Evolutionary conservation across 768 basidiomycete species (phyloP), one percentile per base, ranked within the genome.

Genomic region (Mycena venus): DNA sequence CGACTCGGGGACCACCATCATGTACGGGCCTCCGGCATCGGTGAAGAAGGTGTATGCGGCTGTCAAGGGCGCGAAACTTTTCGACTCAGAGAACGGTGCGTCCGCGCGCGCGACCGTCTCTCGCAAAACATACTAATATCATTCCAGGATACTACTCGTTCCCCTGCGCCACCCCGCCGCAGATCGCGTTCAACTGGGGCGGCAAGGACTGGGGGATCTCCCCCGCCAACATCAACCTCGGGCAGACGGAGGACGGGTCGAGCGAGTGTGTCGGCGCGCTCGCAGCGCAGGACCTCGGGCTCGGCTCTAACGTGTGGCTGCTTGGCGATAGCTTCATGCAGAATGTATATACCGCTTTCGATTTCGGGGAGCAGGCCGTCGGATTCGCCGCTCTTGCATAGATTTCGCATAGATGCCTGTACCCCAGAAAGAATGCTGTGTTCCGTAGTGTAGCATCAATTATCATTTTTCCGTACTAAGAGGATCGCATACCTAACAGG

Each of bases 231-330:
- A 80, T 82, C 63, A 89, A 90, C 17, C 67, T 90, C n/a, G 79
- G 90, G 17, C 40, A 15, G 74, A 72, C 77, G 44, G 85, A 83
- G 68, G 71, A 89, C 64, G 91, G 90, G 19, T 82, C 85, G 51
- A 90, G 55, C 27, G 31, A 49, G 12, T 82, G 93, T 78, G 79
- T 86, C 0, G 90, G 91, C 38, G 90, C 90, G 4, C 88, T 94
- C 77, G 85, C 86, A 5, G 81, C 87, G 8, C 86, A 87, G n/a
- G 79, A 86, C 47, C 34, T 80, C 47, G 82, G 77, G 14, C 56
- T 78, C 6, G 74, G 73, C 32, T 8, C 49, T 27, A 68, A 27
- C 25, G 53, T 62, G 29, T 72, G 75, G 81, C 76, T 88, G 63
- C 84, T 90, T 17, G 92, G 78, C 17, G 79, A 80, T 49, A 70